phyloP scores from a whole-genome alignment of 1,139 yeast genomes.

The Debaryomyces psychrophilus region DNA sequence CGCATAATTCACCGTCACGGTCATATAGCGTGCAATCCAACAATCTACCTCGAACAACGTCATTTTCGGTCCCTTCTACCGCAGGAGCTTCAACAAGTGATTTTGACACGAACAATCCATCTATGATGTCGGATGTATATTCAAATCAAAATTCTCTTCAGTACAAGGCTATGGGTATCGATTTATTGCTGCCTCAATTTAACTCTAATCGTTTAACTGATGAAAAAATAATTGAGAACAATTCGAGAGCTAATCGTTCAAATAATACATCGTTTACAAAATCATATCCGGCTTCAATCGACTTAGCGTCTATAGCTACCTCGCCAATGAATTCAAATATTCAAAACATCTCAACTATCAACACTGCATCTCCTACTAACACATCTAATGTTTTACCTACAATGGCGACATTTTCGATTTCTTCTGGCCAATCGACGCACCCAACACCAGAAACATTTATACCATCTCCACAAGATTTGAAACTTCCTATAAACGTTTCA shows the following conservation, averaged over 20 bases:
- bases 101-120: constrained; percentile 2
- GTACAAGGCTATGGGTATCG: constrained; percentile 19
- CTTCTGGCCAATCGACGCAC: constrained; percentile 11
- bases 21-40: constrained; percentile 8
- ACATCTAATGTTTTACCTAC: constrained; percentile 38
- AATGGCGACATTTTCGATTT: constrained; percentile 37
- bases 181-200: constrained; percentile 34
- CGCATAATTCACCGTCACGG: constrained; percentile 14
- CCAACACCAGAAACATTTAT: constrained; percentile 6
- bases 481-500: constrained; percentile 27
- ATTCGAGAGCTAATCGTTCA: constrained; percentile 11
- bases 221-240: constrained; percentile 15
- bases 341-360: background rate
- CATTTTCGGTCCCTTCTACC: constrained; percentile 20
- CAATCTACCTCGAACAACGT: constrained; percentile 11
- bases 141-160: constrained; percentile 3
- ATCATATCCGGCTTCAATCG: constrained; percentile 44
- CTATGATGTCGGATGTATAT: background rate
- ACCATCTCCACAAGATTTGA: constrained; percentile 22
- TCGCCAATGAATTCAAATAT: constrained; percentile 15
- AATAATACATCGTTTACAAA: constrained; percentile 30
- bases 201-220: constrained; percentile 13
- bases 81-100: constrained; percentile 14
- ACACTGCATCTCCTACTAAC: constrained; percentile 7
- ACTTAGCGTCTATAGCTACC: constrained; percentile 35